A percentile compares a stretch with the other conserved stretches of the same genome.
These are phyloP conservation scores for Fragaria nilgerrensis DNA, from an alignment of 306 rosid genomes.

Conservation along the genomic window DNA sequence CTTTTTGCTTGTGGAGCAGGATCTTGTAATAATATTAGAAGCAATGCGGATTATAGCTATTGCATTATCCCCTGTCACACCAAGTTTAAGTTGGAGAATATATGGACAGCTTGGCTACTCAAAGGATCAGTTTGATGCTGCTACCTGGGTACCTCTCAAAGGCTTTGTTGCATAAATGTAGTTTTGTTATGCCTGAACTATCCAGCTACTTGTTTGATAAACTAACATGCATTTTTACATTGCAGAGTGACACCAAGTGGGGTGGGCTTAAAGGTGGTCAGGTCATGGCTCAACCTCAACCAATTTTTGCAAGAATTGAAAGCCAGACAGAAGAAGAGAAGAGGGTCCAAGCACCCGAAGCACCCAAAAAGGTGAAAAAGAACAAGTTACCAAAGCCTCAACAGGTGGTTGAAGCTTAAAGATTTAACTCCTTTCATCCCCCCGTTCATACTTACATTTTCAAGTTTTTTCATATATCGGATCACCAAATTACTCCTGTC, in stretches of 20 bases:
- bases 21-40: conserved; percentile 89
- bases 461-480: too few relatives aligned
- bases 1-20: conserved; percentile 50
- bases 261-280: conserved; percentile 87
- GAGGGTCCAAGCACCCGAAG: conserved; percentile 21
- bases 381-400: conserved; percentile 50
- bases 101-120: conserved; percentile 84
- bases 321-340: conserved; percentile 43
- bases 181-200: not conserved
- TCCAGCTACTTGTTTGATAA: conserved; percentile 17
- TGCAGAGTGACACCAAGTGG: conserved; percentile 79
- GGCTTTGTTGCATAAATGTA: conserved; percentile 16
- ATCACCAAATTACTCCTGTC: too few relatives aligned
- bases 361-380: conserved; percentile 46
- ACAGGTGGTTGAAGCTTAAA: conserved; percentile 57
- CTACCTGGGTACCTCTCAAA: conserved; percentile 73
- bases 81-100: conserved; percentile 82
- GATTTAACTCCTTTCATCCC: not conserved
- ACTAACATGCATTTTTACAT: conserved; percentile 33
- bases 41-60: conserved; percentile 77
- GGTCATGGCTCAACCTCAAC: conserved; percentile 80
- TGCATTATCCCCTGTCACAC: conserved; percentile 73
- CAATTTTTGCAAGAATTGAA: conserved; percentile 82
- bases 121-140: conserved; percentile 64
- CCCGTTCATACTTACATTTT: too few relatives aligned